Percentiles rank a stretch among this genome's conserved stretches.
Conservation (phyloP, 306 rosid genomes). For the Lathyrus sativus region DNA sequence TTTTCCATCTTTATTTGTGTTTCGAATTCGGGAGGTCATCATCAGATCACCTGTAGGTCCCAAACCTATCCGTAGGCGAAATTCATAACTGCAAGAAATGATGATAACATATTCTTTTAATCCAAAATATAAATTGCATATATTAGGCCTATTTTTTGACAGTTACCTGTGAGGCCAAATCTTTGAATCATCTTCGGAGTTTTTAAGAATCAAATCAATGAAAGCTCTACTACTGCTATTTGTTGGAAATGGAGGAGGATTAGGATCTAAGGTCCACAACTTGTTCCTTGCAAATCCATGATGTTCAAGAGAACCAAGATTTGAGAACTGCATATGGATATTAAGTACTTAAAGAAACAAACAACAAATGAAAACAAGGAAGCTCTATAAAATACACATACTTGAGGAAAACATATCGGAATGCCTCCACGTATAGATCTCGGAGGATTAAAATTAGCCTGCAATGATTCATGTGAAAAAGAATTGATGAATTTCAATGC, state of each 20-base stretch:
- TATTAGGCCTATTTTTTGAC: conserved; percentile 9
- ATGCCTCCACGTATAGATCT: conserved; percentile 83
- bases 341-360: conserved; percentile 13
- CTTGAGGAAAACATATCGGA: conserved; percentile 81
- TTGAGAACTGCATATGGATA: conserved; percentile 56
- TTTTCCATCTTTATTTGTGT: conserved; percentile 72
- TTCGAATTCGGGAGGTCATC: conserved; percentile 78
- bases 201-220: conserved; percentile 65
- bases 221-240: conserved; percentile 50
- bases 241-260: conserved; percentile 68
- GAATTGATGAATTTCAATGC: not conserved
- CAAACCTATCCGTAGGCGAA: conserved; percentile 66
- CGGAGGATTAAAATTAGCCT: conserved; percentile 72
- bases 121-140: not conserved
- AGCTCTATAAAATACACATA: conserved; percentile 43
- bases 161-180: conserved; percentile 73
- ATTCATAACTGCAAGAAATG: conserved; percentile 59
- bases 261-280: conserved; percentile 69
- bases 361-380: not conserved
- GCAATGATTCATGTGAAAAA: conserved; percentile 35
- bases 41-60: conserved; percentile 69
- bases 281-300: conserved; percentile 84
- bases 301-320: conserved; percentile 59
- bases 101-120: not conserved
- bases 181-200: conserved; percentile 63